A percentile compares a stretch with the other conserved stretches of the same genome.
phyloP scores from a whole-genome alignment of 192 early-diverging fungal species.

The Coemansia reversa region DNA sequence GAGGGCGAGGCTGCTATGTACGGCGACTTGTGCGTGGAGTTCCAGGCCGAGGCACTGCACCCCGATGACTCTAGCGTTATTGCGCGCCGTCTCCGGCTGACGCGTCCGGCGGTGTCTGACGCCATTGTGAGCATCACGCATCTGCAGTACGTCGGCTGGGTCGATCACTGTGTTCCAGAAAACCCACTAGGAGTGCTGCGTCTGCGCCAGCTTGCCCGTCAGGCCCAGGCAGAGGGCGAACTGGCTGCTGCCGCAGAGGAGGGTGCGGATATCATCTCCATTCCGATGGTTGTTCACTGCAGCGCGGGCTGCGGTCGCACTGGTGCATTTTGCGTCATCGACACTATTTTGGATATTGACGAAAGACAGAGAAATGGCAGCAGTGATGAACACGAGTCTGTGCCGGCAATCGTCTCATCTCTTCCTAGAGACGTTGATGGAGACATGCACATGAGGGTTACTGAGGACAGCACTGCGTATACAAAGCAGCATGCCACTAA shows the following conservation, averaged over 20 bases:
- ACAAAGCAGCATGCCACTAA: not conserved
- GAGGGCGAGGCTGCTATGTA: slow-evolving; percentile 45
- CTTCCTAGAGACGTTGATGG: slow-evolving; percentile 17
- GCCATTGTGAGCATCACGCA: slow-evolving; percentile 58
- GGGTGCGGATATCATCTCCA: not conserved
- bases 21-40: slow-evolving; percentile 58
- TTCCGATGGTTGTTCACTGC: slow-evolving; percentile 80
- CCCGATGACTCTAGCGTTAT: slow-evolving; percentile 58
- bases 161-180: slow-evolving; percentile 74
- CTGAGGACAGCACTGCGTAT: not conserved
- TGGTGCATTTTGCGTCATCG: slow-evolving; percentile 78
- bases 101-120: slow-evolving; percentile 21
- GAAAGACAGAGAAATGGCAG: slow-evolving; percentile 10
- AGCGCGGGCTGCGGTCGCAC: slow-evolving; percentile 86
- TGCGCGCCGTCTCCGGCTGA: slow-evolving; percentile 57
- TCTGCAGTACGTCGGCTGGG: slow-evolving; percentile 78
- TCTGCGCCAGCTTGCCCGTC: slow-evolving; percentile 57
- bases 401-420: not conserved
- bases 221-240: slow-evolving; percentile 32
- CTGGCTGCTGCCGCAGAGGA: not conserved
- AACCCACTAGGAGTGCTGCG: slow-evolving; percentile 60
- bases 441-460: slow-evolving; percentile 18
- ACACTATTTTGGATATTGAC: slow-evolving; percentile 41
- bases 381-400: not conserved
- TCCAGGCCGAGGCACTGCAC: slow-evolving; percentile 54